Base-by-base conservation (phyloP, 345 rosid genomes). In the Eucalyptus pauciflora region DNA sequence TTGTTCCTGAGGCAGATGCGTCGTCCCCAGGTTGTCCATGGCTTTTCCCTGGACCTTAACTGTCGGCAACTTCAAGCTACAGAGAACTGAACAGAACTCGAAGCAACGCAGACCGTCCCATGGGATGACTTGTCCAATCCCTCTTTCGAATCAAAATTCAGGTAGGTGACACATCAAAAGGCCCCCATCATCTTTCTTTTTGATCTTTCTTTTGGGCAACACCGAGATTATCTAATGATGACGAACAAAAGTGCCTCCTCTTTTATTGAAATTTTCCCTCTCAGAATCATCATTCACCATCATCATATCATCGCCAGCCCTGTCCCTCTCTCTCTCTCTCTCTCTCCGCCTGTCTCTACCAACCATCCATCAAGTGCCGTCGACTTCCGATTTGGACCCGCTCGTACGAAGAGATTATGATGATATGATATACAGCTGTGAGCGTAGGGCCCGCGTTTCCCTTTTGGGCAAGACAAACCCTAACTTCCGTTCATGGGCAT, bases 391-490 rank as follows among this genome's bases (percentile, higher is more conserved):
- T 33, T 16, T 56, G 71, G 88, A 31, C 51, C 88, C 49, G 13
- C 79, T 58, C 13, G 56, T 87, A 62, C 33, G 80, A 58, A 62
- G 31, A 43, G 20, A 48, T 87, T 43, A 27, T 87, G 50, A 3
- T 50, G 45, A n/a, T 88, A 67, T 91, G 89, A 89, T 89, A 83
- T 90, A 89, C 93, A 91, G 93, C 91, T 91, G 93, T 88, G 87
- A 88, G 18, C 7, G 45, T 48, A 33, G 90, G 62, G 45, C 88
- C 90, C 90, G 60, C 93, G 29, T 90, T 71, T 71, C 92, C 92
- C 85, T 89, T 90, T 90, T 92, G 51, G 93, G 93, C 92, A 90
- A 89, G 87, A 90, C 89, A 91, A 88, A 88, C 52, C 86, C 50
- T 54, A 83, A 79, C 29, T 89, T 58, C 90, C 88, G 88, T 89